Conservation (phyloP, 495 filamentous ascomycete genomes). For the Hypoxylon lenormandii region DNA sequence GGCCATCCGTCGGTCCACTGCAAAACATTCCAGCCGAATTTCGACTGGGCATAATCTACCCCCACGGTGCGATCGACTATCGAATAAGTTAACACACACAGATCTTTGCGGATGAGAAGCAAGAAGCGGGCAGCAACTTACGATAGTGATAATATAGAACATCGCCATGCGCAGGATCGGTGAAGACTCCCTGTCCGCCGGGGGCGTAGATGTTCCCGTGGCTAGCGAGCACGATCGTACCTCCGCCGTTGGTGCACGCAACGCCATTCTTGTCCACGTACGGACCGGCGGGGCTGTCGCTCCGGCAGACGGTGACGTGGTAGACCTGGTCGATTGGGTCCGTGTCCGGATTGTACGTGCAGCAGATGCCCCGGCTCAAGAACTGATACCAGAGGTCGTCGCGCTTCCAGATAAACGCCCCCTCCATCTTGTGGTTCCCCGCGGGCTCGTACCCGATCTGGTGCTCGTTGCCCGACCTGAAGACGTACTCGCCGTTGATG, state of each 20-base stretch:
- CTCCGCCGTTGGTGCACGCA: constrained; percentile 67
- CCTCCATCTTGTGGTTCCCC: constrained; percentile 65
- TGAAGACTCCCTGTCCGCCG: constrained; percentile 67
- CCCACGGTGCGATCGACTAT: constrained; percentile 66
- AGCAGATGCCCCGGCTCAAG: constrained; percentile 69
- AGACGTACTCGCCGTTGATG: constrained; percentile 55
- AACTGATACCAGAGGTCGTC: constrained; percentile 70
- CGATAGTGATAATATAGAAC: constrained; percentile 77
- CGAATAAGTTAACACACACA: constrained; percentile 10
- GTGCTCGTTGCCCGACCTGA: constrained; percentile 53
- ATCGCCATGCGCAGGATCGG: constrained; percentile 45
- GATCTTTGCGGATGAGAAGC: not conserved
- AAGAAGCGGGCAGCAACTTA: constrained; percentile 6
- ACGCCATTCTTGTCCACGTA: constrained; percentile 70
- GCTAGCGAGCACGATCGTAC: constrained; percentile 67
- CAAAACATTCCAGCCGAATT: constrained; percentile 72
- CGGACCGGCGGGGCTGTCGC: constrained; percentile 58
- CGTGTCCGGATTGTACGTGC: constrained; percentile 55
- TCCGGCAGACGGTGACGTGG: constrained; percentile 70
- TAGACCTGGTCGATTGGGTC: constrained; percentile 67
- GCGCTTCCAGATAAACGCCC: constrained; percentile 65
- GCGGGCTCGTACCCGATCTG: constrained; percentile 66
- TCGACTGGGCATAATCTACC: constrained; percentile 68
- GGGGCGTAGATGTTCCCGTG: constrained; percentile 72
- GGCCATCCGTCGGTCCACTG: constrained; percentile 73